Evolutionary conservation across 345 rosid species (phyloP), one percentile per base, ranked within the genome.

Genomic region (Heritiera fomes): DNA sequence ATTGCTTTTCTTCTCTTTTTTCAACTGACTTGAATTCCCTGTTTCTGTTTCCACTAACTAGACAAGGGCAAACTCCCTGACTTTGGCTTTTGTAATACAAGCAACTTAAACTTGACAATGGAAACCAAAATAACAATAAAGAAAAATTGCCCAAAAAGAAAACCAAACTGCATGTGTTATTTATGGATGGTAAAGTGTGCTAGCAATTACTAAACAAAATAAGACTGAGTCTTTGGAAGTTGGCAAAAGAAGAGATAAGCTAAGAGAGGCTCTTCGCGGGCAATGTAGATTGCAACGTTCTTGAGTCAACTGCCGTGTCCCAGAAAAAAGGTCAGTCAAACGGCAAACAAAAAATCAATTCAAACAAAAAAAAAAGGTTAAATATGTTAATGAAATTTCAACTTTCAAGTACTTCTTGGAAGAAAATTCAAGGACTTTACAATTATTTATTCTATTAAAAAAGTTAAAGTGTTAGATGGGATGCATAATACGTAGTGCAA

Each of bases 261-360:
- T 14, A 9, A 8, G 46, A 17, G 30, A 32, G 28, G 9, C 40
- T 11, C 65, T 56, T 38, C 15, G 55, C 53, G 55, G 68, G 64
- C 14, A 60, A 41, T 41, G 4, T 3, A 15, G 49, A 66, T 41
- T 6, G 12, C 18, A 7, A 58, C 23, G 41, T 59, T 75, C 56
- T 20, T 43, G 40, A 13, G 77, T 60, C 77, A 75, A 75, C 77
- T 28, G 56, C 77, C 77, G 68, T 60, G 68, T 45, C 55, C 11
- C 3, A 20, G 23, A 15, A 58, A 6, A 6, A 23, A 23, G 0
- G 40, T 23, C 56, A 60, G 56, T 43, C 77, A 43, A 50, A 50
- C 18, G 11, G 53, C 4, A 49, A 14, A 53, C 7, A 52, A 14
- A 52, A 13, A 52, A 1, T 49, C 14, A 49, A 49, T 49, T 49